Evolutionary conservation across 73 alveolate genomes (phyloP), one percentile per base, ranked within the genome.

Genomic region (Paramecium pentaurelia): DNA sequence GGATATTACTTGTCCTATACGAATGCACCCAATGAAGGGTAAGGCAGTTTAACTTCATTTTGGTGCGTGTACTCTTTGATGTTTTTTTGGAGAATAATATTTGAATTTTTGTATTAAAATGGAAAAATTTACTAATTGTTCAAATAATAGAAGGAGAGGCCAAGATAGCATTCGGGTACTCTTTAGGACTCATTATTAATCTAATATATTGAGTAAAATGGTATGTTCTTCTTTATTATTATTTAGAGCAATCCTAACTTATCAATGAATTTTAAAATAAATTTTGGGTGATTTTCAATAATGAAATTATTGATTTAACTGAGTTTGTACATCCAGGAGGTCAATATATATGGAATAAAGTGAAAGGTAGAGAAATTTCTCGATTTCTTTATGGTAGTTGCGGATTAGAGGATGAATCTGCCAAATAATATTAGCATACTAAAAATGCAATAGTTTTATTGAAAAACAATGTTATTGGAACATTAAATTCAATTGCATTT

Each of bases 341-440:
- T 6, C 45, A 92, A 58, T 95, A 91, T 86, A 93, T 93, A 27
- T 77, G 95, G 40, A 86, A 94, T 6, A 60, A 86, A 30, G 86
- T 71, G 60, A 92, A 92, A 44, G 97, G 97, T 3, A 94, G 93
- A 42, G 98, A 95, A 28, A 80, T 95, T 40, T 86, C 95, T 28
- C 94, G 95, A 71, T 95, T 83, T 71, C 60, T 95, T 59, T 94
- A 92, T 51, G 98, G 98, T 8, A 96, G 96, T 16, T 94, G 87
- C 51, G 77, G 92, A 11, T 25, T 95, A 60, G 98, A 95, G 60
- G 54, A 71, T 54, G 47, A 40, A 8, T 60, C 47, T 40, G 71
- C 49, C 49, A 51, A 59, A 60, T 44, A 58, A 28, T 42, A 70
- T 38, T 28, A 27, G 11, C 94, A 88, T 71, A 47, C 94, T 1